Evolutionary conservation across 257 asterid species (phyloP).

Genomic region (Scutellaria barbata): DNA sequence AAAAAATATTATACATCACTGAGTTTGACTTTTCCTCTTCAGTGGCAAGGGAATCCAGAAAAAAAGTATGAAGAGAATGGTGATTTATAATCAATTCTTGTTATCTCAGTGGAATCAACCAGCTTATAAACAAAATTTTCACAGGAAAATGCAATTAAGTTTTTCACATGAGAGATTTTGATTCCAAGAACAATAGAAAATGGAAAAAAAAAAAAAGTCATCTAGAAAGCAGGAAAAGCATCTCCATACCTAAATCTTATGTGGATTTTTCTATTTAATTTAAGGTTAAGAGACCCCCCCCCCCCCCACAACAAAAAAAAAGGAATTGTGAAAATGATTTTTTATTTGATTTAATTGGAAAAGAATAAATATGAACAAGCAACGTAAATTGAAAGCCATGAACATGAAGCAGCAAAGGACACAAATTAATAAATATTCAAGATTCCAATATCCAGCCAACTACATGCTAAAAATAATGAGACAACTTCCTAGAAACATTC

Average conservation of each 20-base stretch:
- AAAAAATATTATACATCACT: background rate
- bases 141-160: too few species aligned
- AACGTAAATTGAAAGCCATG: constrained; percentile 30
- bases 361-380: constrained; percentile 13
- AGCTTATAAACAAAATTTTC: background rate
- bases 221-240: background rate
- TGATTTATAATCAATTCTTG: background rate
- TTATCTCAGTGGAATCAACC: background rate
- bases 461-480: constrained; percentile 41
- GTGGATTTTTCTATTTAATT: constrained; percentile 17
- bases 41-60: background rate
- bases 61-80: background rate
- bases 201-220: too few species aligned
- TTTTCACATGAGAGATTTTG: too few species aligned
- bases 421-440: constrained; percentile 36
- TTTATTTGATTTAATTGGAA: constrained; percentile 4
- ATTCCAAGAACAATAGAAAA: too few species aligned
- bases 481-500: constrained; percentile 58
- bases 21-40: background rate
- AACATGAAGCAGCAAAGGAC: constrained; percentile 34
- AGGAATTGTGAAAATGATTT: background rate
- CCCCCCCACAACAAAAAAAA: too few species aligned
- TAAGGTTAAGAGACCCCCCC: too few species aligned
- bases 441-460: constrained; percentile 46
- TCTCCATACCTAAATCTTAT: background rate